Evolutionary conservation across 1,284 basidiomycete genomes (phyloP).

Genomic region (Porogramme epimiltina): DNA sequence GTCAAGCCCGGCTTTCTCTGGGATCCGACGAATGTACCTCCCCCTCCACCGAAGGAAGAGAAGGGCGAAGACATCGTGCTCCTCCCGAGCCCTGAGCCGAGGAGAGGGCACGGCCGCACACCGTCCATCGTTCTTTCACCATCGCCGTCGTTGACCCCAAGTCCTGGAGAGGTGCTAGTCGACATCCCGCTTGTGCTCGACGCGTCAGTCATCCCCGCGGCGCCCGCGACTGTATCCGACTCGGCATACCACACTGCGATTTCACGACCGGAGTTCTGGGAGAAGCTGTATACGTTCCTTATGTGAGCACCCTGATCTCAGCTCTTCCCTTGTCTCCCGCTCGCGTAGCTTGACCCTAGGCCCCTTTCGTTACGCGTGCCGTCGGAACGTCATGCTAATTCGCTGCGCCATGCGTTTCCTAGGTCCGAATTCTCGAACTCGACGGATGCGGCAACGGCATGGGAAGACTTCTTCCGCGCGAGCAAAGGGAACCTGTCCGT

Average conservation of each 20-base stretch:
- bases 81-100: constrained; percentile 27
- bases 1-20: constrained; percentile 76
- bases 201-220: constrained; percentile 45
- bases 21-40: constrained; percentile 50
- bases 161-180: constrained; percentile 47
- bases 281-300: constrained; percentile 64
- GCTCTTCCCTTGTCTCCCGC: neutral
- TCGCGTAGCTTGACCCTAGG: neutral
- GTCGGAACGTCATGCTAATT: neutral
- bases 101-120: constrained; percentile 55
- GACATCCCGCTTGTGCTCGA: constrained; percentile 72
- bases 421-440: constrained; percentile 60
- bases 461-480: constrained; percentile 75
- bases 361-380: neutral
- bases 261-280: constrained; percentile 80
- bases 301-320: constrained; percentile 43
- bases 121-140: constrained; percentile 77
- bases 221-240: constrained; percentile 38
- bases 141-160: constrained; percentile 54
- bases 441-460: constrained; percentile 60
- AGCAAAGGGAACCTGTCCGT: constrained; percentile 70
- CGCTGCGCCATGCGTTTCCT: constrained; percentile 1
- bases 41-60: constrained; percentile 1
- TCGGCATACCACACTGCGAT: constrained; percentile 69
- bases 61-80: constrained; percentile 21